Evolutionary conservation across 2,329 filamentous ascomycete species (phyloP), one percentile per base, ranked within the genome.

Genomic region (Hypoxylon sp.): DNA sequence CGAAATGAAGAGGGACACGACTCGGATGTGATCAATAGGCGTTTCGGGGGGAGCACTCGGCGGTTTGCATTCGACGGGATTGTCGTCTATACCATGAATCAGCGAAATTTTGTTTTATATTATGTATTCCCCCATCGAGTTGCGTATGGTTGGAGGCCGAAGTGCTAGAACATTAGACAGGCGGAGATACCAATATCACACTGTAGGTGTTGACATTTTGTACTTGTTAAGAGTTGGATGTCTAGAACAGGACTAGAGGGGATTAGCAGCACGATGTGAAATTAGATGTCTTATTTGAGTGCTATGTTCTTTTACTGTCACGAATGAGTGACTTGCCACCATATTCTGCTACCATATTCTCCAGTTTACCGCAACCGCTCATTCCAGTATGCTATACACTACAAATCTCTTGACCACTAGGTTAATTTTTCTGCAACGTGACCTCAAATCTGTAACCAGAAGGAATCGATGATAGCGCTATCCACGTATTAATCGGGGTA

Each of bases 1-100:
- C 43, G 55, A 57, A 58, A 64, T 21, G 52, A 56, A 50, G 49
- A 38, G 53, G 60, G 60, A 28, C 58, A 70, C 45, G 69, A 70
- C 59, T 67, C 70, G 71, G 69, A 73, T 70, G 67, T 68, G 58
- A 55, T 58, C 53, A 70, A 65, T 17, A 60, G 69, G 60, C 68
- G 63, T 69, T 71, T 48, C 51, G 46, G 67, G 38, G 17, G 5
- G 14, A 11, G 57, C 60, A 67, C 55, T 60, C 58, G 43, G 49
- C 36, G 64, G 56, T 19, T 62, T 60, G 59, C 63, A 61, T 65
- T 59, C 11, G 58, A 58, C 50, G 61, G 55, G 49, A 55, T 59
- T 48, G 34, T 60, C 53, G 65, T 66, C 49, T 62, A 70, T 53
- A 65, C 52, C 59, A 65, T 53, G 53, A 68, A 63, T 65, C 32